A percentile compares a stretch with the other conserved stretches of the same genome.
Evolutionary conservation across 495 filamentous ascomycete genomes (phyloP).

Genomic region (Talaromyces wortmannii): DNA sequence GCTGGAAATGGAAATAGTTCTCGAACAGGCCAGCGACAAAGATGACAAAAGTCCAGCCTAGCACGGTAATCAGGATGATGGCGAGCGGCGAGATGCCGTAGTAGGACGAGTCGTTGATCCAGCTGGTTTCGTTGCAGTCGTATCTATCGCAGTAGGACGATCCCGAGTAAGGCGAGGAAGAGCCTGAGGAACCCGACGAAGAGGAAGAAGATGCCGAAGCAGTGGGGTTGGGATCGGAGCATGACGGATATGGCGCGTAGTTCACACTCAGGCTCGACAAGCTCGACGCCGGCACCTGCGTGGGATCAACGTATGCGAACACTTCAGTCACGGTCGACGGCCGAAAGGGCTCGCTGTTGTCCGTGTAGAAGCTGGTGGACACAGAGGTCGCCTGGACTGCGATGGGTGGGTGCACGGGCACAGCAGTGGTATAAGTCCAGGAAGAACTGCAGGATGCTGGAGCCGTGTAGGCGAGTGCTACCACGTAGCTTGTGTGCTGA

Average conservation of each 20-base stretch:
- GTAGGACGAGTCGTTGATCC: conserved; percentile 17
- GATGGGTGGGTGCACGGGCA: conserved; percentile 8
- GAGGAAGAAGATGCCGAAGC: conserved; percentile 5
- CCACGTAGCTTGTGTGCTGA: conserved; percentile 20
- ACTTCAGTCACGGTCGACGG: conserved; percentile 21
- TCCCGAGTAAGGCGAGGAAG: conserved; percentile 9
- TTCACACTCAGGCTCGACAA: conserved; percentile 16
- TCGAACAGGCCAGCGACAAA: conserved; percentile 43
- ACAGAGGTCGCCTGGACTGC: conserved; percentile 10
- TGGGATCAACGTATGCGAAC: conserved; percentile 23
- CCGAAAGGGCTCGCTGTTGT: conserved; percentile 15
- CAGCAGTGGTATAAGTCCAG: conserved; percentile 21
- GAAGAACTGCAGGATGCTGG: conserved; percentile 23
- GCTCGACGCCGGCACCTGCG: conserved; percentile 17
- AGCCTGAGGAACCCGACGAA: not conserved
- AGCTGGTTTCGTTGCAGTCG: conserved; percentile 13
- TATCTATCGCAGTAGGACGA: conserved; percentile 3
- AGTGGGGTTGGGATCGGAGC: conserved; percentile 3
- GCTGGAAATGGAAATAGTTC: conserved; percentile 42
- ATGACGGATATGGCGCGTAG: conserved; percentile 9
- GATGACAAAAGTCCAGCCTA: conserved; percentile 32
- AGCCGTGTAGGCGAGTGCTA: conserved; percentile 28
- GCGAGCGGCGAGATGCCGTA: conserved; percentile 22
- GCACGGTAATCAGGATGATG: conserved; percentile 26
- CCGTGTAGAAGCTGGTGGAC: conserved; percentile 22